phyloP scores from a whole-genome alignment of 1,139 yeast genomes.

The Petasospora rhodanensis region DNA sequence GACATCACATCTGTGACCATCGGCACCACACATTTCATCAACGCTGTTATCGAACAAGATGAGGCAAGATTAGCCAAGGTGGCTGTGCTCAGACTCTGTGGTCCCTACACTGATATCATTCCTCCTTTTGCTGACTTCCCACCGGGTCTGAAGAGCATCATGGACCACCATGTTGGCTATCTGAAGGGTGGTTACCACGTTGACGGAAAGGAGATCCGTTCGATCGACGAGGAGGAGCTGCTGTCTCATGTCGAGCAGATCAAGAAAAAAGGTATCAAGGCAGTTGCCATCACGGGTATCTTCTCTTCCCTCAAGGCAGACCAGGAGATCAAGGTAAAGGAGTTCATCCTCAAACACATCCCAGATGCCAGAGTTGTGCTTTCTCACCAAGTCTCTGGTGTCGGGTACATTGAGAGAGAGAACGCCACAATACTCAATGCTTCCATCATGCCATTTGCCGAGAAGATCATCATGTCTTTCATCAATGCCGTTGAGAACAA shows the following conservation, averaged over 20 bases:
- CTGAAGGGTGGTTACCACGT: slow-evolving; percentile 37
- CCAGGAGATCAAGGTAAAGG: slow-evolving; percentile 33
- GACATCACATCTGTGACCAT: slow-evolving; percentile 36
- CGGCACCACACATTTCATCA: slow-evolving; percentile 42
- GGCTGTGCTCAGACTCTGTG: slow-evolving; percentile 36
- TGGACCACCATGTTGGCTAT: slow-evolving; percentile 31
- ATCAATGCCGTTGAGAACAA: slow-evolving; percentile 28
- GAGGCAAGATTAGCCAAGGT: slow-evolving; percentile 32
- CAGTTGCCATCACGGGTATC: slow-evolving; percentile 36
- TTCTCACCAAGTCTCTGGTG: slow-evolving; percentile 37
- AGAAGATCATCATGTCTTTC: slow-evolving; percentile 34
- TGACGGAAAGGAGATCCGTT: slow-evolving; percentile 34
- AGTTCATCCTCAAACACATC: slow-evolving; percentile 27
- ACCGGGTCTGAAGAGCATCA: slow-evolving; percentile 29
- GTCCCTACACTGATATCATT: slow-evolving; percentile 32
- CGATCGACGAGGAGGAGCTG: slow-evolving; percentile 31
- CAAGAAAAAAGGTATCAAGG: slow-evolving; percentile 27
- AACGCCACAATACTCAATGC: slow-evolving; percentile 41
- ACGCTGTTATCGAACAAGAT: slow-evolving; percentile 40
- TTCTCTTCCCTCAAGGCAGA: slow-evolving; percentile 32
- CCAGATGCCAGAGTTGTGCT: slow-evolving; percentile 34
- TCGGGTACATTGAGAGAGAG: slow-evolving; percentile 38
- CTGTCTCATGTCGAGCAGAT: slow-evolving; percentile 27
- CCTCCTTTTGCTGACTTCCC: slow-evolving; percentile 40
- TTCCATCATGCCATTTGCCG: slow-evolving; percentile 37